Conservation (phyloP, 176 grass and related monocot genomes). For the Themeda triandra region DNA sequence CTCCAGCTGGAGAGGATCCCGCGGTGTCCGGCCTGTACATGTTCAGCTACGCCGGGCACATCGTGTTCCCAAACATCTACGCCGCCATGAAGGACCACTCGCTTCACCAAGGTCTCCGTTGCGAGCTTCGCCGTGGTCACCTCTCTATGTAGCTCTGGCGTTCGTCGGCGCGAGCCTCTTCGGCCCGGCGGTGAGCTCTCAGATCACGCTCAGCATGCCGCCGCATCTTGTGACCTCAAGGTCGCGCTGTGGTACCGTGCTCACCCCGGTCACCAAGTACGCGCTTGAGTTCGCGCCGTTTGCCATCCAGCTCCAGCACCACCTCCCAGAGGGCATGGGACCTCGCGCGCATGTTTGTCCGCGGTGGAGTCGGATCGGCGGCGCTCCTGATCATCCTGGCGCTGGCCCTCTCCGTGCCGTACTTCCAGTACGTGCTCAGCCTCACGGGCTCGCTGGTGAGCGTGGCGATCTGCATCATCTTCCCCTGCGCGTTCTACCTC, state of each 20-base stretch:
- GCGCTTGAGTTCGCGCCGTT: slow-evolving; percentile 85
- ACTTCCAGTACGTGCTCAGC: slow-evolving; percentile 82
- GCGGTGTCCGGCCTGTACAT: slow-evolving; percentile 62
- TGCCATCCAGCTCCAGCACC: slow-evolving; percentile 57
- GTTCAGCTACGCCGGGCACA: slow-evolving; percentile 74
- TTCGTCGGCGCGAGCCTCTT: slow-evolving; percentile 68
- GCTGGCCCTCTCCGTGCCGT: slow-evolving; percentile 56
- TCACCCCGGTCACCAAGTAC: slow-evolving; percentile 85
- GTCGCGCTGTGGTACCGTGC: slow-evolving; percentile 74
- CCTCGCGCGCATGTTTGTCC: slow-evolving; percentile 29
- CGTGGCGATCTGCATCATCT: slow-evolving; percentile 51
- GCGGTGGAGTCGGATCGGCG: slow-evolving; percentile 47
- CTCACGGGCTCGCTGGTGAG: slow-evolving; percentile 76
- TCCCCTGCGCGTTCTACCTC: slow-evolving; percentile 69
- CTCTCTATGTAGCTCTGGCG: slow-evolving; percentile 54
- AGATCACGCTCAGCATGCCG: slow-evolving; percentile 87
- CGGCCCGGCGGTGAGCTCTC: slow-evolving; percentile 59
- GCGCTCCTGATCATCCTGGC: slow-evolving; percentile 59
- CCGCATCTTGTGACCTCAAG: slow-evolving; percentile 35
- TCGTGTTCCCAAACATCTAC: slow-evolving; percentile 86
- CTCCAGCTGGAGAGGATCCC: slow-evolving; percentile 48
- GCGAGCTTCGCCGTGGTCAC: slow-evolving; percentile 67
- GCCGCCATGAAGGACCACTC: slow-evolving; percentile 71
- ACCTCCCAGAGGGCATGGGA: slow-evolving; percentile 35
- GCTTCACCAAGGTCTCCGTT: slow-evolving; percentile 68